Percentiles rank a stretch among this genome's conserved stretches.
Conservation (phyloP, 306 rosid species). For the Quercus mongolica region DNA sequence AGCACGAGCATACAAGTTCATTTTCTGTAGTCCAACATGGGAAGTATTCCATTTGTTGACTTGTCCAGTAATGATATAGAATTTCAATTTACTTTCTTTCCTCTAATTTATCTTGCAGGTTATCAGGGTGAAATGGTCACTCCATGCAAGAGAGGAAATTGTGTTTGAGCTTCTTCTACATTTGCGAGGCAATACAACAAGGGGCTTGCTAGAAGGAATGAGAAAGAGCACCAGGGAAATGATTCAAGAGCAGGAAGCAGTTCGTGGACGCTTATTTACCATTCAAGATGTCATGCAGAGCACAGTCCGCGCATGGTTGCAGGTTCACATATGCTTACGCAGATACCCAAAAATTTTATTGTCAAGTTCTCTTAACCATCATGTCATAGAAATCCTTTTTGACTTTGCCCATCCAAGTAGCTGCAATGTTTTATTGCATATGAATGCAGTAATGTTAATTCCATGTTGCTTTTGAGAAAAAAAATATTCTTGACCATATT, state of each 20-base stretch:
- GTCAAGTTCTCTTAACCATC: too few species aligned
- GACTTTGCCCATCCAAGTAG: too few species aligned
- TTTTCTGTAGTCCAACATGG: neutral
- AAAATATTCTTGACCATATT: too few species aligned
- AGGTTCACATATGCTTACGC: conserved; percentile 37
- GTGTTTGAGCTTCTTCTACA: conserved; percentile 85
- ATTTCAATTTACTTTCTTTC: too few species aligned
- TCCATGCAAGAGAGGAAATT: conserved; percentile 95
- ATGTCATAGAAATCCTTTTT: too few species aligned
- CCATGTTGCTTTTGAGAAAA: too few species aligned
- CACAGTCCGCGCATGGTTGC: conserved; percentile 93
- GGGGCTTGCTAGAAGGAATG: conserved; percentile 53
- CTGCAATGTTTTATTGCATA: too few species aligned
- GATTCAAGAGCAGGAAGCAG: conserved; percentile 99
- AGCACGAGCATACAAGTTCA: neutral
- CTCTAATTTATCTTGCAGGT: conserved; percentile 41
- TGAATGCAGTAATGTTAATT: too few species aligned
- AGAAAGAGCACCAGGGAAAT: conserved; percentile 76
- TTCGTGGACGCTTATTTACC: conserved; percentile 89
- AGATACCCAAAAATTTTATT: too few species aligned
- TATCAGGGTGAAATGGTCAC: conserved; percentile 96
- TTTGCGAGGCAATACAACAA: conserved; percentile 60
- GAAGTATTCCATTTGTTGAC: too few species aligned
- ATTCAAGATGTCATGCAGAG: conserved; percentile 98
- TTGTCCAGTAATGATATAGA: too few species aligned